Percentiles rank a stretch among this genome's conserved stretches.
Conservation (phyloP, 306 rosid species). For the Sophora flavescens region DNA sequence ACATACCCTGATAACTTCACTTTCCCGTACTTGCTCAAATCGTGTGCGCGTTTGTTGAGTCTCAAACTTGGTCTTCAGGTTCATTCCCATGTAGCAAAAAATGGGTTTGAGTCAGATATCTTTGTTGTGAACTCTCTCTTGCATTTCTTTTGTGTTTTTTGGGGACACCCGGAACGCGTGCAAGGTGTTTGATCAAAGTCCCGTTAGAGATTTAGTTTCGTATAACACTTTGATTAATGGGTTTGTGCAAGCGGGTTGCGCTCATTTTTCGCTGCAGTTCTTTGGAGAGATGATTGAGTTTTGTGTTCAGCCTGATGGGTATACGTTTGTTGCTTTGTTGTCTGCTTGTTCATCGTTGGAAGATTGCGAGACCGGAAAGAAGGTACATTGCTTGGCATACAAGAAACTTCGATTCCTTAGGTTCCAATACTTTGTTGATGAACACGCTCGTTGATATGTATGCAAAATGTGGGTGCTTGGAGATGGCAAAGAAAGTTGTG, state of each 20-base stretch:
- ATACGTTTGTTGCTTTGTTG: slow-evolving; percentile 54
- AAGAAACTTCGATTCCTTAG: slow-evolving; percentile 37
- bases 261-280: slow-evolving; percentile 24
- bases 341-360: slow-evolving; percentile 48
- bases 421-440: slow-evolving; percentile 41
- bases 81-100: slow-evolving; percentile 46
- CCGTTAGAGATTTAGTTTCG: slow-evolving; percentile 51
- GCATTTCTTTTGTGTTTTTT: slow-evolving; percentile 38
- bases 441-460: slow-evolving; percentile 59
- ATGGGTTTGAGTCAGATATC: slow-evolving; percentile 45
- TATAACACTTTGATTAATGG: slow-evolving; percentile 57
- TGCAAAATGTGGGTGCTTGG: slow-evolving; percentile 54
- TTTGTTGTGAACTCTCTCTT: slow-evolving; percentile 46
- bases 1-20: slow-evolving; percentile 48
- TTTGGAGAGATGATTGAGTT: slow-evolving; percentile 47
- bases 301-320: slow-evolving; percentile 48
- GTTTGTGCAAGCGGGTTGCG: slow-evolving; percentile 46
- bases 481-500: slow-evolving; percentile 50
- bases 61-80: slow-evolving; percentile 46
- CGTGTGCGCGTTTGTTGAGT: slow-evolving; percentile 38
- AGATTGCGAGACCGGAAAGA: slow-evolving; percentile 46
- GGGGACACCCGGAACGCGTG: slow-evolving; percentile 32
- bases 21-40: slow-evolving; percentile 54
- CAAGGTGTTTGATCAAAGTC: slow-evolving; percentile 50
- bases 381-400: slow-evolving; percentile 54